Evolutionary conservation across 345 rosid genomes (phyloP), one percentile per base, ranked within the genome.

Genomic region (Camelina hispida): DNA sequence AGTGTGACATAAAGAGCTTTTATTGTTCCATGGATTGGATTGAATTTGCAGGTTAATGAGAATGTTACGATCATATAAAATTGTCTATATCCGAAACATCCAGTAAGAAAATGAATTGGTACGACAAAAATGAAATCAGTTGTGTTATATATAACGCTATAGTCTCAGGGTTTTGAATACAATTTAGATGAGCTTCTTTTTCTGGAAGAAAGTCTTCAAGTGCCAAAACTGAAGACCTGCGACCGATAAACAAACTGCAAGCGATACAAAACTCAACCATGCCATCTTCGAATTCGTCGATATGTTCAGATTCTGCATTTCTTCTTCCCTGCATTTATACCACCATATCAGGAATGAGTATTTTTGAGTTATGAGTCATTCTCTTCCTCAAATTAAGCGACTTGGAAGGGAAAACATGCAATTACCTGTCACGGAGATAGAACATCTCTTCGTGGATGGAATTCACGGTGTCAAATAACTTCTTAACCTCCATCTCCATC

Each of bases 401-500:
- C 44, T 51, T 58, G 0, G 0, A 15, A 40, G 17, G 48, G 51
- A 52, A 67, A 30, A 72, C 7, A 70, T 54, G 6, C 25, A 25
- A 28, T 28, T 28, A 28, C 99, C 99, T 95, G 75, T 85, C 91
- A 0, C 97, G 96, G 20, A 95, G 89, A 79, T 84, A 85, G 64
- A 77, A 84, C 88, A 95, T 92, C 82, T 95, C 99, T 5, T 89
- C 90, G 12, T 87, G 97, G 79, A 95, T 89, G 44, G 84, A 80
- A 44, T 56, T 57, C 23, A 88, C 89, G 1, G 90, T 90, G 16
- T 95, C 99, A 17, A 80, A 56, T 78, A 92, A 48, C 82, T 81
- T 90, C 88, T 87, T 89, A 80, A 95, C 82, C 84, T 92, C 97
- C 28, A 87, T 54, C 75, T 90, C 96, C 93, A 95, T 89, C 12